Percentiles rank a stretch among this genome's conserved stretches.
Evolutionary conservation across 1,284 basidiomycete genomes (phyloP).

Genomic region (Xanthoconium separans): DNA sequence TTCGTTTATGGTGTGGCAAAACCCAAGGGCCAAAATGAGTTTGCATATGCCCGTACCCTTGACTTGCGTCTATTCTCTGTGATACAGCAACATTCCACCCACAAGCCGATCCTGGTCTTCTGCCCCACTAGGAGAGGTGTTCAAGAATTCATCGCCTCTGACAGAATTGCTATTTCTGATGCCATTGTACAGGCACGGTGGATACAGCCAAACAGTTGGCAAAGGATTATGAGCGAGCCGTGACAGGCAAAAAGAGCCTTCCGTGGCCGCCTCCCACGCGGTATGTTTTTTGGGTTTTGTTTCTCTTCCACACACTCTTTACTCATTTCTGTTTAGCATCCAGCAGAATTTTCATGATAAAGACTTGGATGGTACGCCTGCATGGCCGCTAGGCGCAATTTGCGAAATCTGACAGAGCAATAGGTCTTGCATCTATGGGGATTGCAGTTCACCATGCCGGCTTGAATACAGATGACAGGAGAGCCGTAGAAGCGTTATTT

Average conservation of each 20-base stretch:
- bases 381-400: background rate
- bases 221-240: slow-evolving; percentile 65
- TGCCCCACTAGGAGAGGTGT: slow-evolving; percentile 82
- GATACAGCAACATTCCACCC: slow-evolving; percentile 66
- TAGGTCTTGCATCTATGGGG: slow-evolving; percentile 62
- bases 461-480: slow-evolving; percentile 69
- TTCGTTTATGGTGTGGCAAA: slow-evolving; percentile 65
- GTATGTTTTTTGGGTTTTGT: slow-evolving; percentile 33
- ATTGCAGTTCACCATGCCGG: slow-evolving; percentile 90
- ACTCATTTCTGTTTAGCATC: slow-evolving; percentile 39
- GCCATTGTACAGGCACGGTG: slow-evolving; percentile 47
- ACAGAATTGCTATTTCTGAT: background rate
- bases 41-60: slow-evolving; percentile 70
- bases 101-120: slow-evolving; percentile 85
- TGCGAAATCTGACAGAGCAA: background rate
- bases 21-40: slow-evolving; percentile 71
- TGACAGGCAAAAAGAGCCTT: slow-evolving; percentile 47
- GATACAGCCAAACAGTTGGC: slow-evolving; percentile 72
- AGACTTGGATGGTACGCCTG: slow-evolving; percentile 52
- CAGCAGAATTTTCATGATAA: slow-evolving; percentile 59
- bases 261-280: slow-evolving; percentile 63
- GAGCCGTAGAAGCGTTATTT: slow-evolving; percentile 69
- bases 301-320: background rate
- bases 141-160: background rate
- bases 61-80: slow-evolving; percentile 74